Base-by-base conservation (phyloP, 345 rosid species). In the Schrenkiella parvula region DNA sequence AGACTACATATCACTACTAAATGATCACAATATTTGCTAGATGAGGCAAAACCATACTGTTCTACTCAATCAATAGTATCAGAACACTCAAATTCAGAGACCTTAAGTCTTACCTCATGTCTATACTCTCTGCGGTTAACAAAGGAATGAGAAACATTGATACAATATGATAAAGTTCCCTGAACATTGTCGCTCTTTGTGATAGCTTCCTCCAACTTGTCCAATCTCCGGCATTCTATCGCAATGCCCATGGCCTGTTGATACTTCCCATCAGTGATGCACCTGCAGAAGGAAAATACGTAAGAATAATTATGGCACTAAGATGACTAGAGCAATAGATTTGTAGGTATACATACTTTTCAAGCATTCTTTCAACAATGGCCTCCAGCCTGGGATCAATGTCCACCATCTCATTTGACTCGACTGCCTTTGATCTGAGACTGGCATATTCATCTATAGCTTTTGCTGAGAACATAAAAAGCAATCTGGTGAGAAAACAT, bases 201-300 rank as follows among this genome's bases (percentile, higher is more conserved):
- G 56, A 95, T 89, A 75, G 99, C 97, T 79, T 95, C 98, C 85
- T 95, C 93, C 61, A 95, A 90, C 81, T 92, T 95, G 80, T 95
- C 99, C 80, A 95, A 69, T 81, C 98, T 83, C 68, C 97, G 86
- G 81, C 98, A 95, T 76, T 95, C 99, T 79, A 95, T 85, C 17
- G 99, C 95, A 80, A 87, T 92, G 76, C 99, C 99, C 97, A 95
- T 90, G 57, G 99, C 99, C 78, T 92, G 99, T 71, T 95, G 98
- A 84, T 86, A 87, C 79, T 95, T 95, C 64, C 96, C 97, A 79
- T 95, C 99, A 65, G 50, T 56, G 66, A 95, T 92, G 77, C 99
- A 95, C 92, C 99, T 95, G 72, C 76, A 69, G 17, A 3, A 8
- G 60, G 53, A 50, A 72, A 72, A 59, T 7, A 44, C 1, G 31